Evolutionary conservation across 192 early-diverging fungal genomes (phyloP).

Genomic region (Coemansia pectinata): DNA sequence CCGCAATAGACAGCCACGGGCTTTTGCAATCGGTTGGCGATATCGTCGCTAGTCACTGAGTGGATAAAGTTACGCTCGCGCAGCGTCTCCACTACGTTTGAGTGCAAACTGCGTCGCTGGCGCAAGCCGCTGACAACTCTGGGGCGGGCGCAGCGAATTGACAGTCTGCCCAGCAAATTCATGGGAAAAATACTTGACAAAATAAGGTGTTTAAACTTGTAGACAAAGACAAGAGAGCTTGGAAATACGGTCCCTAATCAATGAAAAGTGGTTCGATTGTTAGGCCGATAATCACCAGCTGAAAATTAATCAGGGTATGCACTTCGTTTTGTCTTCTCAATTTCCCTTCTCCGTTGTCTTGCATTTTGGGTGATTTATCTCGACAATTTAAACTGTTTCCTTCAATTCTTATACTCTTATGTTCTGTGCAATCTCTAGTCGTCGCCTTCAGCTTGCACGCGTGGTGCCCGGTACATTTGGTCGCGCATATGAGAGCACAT

Average conservation of each 20-base stretch:
- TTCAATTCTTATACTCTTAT: neutral
- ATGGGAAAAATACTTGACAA: neutral
- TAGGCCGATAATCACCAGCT: neutral
- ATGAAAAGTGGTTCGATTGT: neutral
- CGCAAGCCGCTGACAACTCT: neutral
- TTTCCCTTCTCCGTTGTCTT: neutral
- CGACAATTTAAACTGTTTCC: neutral
- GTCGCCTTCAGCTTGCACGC: neutral
- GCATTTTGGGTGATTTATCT: neutral
- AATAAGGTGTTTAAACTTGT: neutral
- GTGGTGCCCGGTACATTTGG: neutral
- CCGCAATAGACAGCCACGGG: conserved; percentile 76
- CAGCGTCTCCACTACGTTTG: conserved; percentile 42
- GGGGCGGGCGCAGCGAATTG: neutral
- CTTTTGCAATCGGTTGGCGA: conserved; percentile 2
- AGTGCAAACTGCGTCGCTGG: conserved; percentile 18
- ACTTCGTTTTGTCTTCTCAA: neutral
- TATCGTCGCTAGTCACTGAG: conserved; percentile 57
- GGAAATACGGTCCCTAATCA: neutral
- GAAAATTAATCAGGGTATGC: neutral
- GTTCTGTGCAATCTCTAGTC: neutral
- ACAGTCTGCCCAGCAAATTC: neutral
- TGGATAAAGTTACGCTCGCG: conserved; percentile 58
- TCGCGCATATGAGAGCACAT: conserved; percentile 40
- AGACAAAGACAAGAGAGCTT: neutral